Conservation (phyloP, 2,329 filamentous ascomycete genomes). For the Neofusicoccum sp. region DNA sequence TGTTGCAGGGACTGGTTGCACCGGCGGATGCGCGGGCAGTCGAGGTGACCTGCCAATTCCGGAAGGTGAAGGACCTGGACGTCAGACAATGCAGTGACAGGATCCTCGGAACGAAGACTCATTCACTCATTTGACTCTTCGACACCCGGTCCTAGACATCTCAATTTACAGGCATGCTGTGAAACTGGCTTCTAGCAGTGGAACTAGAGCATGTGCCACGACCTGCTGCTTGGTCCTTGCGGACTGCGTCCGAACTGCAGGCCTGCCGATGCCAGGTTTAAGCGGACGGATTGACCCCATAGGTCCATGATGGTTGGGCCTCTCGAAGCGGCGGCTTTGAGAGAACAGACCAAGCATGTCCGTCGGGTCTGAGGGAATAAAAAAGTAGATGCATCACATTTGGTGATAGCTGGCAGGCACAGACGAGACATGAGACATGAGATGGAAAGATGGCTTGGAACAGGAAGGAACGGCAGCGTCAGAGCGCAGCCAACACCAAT, state of each 20-base stretch:
- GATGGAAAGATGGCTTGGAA: no score
- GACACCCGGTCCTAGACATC: not conserved
- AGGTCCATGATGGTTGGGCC: not conserved
- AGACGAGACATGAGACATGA: no score
- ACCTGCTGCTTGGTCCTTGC: not conserved
- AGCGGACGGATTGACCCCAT: not conserved
- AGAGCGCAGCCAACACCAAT: no score
- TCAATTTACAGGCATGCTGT: not conserved
- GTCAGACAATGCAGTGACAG: not conserved
- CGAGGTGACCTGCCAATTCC: not conserved
- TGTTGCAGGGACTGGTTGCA: not conserved
- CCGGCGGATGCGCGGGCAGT: not conserved
- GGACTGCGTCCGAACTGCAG: not conserved
- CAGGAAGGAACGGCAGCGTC: no score
- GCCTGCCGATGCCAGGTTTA: not conserved
- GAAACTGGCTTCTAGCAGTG: not conserved
- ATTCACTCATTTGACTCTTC: not conserved
- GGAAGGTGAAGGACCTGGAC: slow-evolving; percentile 1
- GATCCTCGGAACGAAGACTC: not conserved
- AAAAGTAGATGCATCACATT: no score
- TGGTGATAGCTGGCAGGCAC: no score
- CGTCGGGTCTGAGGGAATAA: no score
- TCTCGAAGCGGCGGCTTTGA: not conserved
- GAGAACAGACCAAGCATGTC: no score
- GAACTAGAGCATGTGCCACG: slow-evolving; percentile 8